These are phyloP conservation scores for Serendipita sp. DNA, from an alignment of 768 basidiomycete genomes.

Conservation along the genomic window DNA sequence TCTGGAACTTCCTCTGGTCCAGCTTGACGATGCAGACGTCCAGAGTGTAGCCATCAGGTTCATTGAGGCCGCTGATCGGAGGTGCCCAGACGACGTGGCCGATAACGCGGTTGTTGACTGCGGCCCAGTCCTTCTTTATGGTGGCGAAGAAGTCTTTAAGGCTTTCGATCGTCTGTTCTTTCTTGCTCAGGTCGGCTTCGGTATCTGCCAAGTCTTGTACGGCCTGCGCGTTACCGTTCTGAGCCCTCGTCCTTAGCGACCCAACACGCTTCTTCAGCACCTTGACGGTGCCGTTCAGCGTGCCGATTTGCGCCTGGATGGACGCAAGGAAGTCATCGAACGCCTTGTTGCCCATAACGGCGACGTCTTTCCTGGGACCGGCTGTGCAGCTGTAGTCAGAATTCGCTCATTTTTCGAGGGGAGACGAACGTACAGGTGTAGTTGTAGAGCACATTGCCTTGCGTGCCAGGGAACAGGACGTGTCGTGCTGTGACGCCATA, in stretches of 20 bases:
- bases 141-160: constrained; percentile 23
- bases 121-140: constrained; percentile 22
- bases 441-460: constrained; percentile 18
- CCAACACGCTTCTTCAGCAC: constrained; percentile 16
- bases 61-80: constrained; percentile 18
- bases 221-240: constrained; percentile 13
- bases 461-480: constrained; percentile 9
- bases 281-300: constrained; percentile 12
- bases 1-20: constrained; percentile 23
- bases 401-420: constrained; percentile 16
- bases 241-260: constrained; percentile 13
- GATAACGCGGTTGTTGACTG: constrained; percentile 22
- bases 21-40: constrained; percentile 28
- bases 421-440: constrained; percentile 20
- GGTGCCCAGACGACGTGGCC: constrained; percentile 28
- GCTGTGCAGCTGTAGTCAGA: constrained; percentile 19
- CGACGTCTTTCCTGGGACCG: constrained; percentile 23
- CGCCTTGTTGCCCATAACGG: constrained; percentile 22
- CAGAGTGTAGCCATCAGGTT: constrained; percentile 22
- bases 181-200: constrained; percentile 15
- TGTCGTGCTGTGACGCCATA: constrained; percentile 14
- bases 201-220: constrained; percentile 13
- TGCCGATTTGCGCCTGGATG: constrained; percentile 21
- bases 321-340: constrained; percentile 20
- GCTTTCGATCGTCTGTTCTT: constrained; percentile 16